These are phyloP conservation scores for Kazachstania sp. DNA, from an alignment of 1,139 yeast genomes.

Conservation along the genomic window DNA sequence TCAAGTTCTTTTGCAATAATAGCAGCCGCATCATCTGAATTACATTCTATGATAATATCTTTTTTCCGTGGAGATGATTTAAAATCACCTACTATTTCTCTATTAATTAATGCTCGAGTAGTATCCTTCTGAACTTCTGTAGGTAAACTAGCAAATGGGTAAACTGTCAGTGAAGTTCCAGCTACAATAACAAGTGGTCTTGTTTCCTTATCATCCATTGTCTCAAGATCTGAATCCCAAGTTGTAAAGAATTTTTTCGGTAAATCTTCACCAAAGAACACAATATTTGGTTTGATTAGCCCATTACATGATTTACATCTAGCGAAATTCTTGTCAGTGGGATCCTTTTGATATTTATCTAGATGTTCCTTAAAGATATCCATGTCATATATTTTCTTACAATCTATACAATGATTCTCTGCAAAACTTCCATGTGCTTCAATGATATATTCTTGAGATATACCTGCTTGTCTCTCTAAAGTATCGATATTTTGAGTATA, in stretches of 20 bases:
- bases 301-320: conserved; percentile 52
- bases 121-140: conserved; percentile 44
- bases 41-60: conserved; percentile 53
- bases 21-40: conserved; percentile 57
- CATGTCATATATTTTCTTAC: conserved; percentile 47
- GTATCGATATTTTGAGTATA: conserved; percentile 94
- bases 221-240: conserved; percentile 54
- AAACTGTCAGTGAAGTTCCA: conserved; percentile 83
- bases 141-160: conserved; percentile 83
- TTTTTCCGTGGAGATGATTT: conserved; percentile 40
- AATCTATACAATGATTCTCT: conserved; percentile 69
- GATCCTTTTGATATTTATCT: conserved; percentile 12
- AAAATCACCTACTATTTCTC: conserved; percentile 71
- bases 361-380: conserved; percentile 43
- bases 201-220: conserved; percentile 12
- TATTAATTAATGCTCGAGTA: conserved; percentile 62
- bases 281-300: conserved; percentile 83
- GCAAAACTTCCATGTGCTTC: conserved; percentile 98
- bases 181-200: conserved; percentile 76
- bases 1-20: conserved; percentile 48
- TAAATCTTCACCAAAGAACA: conserved; percentile 82
- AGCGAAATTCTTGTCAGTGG: conserved; percentile 32
- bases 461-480: conserved; percentile 77
- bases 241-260: conserved; percentile 59
- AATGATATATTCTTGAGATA: conserved; percentile 52